A percentile compares a stretch with the other conserved stretches of the same genome.
phyloP scores from a whole-genome alignment of 305 asterid species.

The Solanum hybrid region DNA sequence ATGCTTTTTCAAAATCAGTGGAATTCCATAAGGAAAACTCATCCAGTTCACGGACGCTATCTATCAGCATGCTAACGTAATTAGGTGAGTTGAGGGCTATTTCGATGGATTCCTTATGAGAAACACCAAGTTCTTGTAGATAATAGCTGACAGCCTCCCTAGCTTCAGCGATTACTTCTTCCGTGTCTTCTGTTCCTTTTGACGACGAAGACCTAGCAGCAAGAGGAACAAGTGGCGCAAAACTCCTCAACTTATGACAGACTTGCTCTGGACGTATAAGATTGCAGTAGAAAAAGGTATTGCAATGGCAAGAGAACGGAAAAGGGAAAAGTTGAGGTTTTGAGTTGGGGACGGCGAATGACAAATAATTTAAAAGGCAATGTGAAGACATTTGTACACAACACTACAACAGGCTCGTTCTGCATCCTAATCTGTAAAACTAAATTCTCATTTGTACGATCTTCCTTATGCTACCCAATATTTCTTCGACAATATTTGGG shows the following conservation, averaged over 20 bases:
- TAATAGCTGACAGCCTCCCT: constrained; percentile 54
- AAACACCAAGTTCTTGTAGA: constrained; percentile 44
- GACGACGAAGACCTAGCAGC: constrained; percentile 1
- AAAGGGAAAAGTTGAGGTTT: background rate
- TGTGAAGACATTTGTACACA: background rate
- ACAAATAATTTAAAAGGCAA: background rate
- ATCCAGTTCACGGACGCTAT: constrained; percentile 66
- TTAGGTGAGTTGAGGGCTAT: constrained; percentile 52
- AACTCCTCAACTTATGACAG: background rate
- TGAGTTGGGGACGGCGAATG: background rate
- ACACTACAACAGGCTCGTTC: background rate
- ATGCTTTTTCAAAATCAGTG: background rate
- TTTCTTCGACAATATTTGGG: background rate
- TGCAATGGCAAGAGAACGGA: background rate
- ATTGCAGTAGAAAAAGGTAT: background rate
- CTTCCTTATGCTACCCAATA: background rate
- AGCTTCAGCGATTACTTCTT: constrained; percentile 23
- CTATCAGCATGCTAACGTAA: constrained; percentile 52
- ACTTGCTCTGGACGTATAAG: background rate
- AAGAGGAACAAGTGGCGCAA: background rate
- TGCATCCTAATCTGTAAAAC: background rate
- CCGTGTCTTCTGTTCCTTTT: constrained; percentile 11
- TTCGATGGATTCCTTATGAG: constrained; percentile 45
- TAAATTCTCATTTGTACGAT: background rate
- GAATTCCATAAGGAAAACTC: constrained; percentile 42